Base-by-base conservation (phyloP, 1,139 yeast species). In the Pichia terricola region DNA sequence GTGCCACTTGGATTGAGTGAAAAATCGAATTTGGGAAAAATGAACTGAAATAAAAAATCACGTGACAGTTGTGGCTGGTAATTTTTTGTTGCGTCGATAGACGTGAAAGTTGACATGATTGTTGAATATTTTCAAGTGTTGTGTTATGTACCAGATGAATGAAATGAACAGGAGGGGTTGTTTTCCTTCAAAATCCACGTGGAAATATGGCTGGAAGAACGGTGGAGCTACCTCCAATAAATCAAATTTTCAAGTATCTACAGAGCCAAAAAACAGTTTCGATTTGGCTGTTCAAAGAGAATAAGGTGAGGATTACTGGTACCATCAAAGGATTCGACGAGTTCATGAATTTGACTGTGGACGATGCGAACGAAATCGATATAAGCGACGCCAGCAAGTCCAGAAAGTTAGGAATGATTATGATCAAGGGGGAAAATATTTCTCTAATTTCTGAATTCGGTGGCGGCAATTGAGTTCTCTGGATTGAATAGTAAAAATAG, bases 261-360 rank as follows among this genome's bases (percentile, higher is more conserved):
- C 96, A 89, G 60, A 85, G 82, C 56, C 94, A 86, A 53, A 69
- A 83, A 2, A 68, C 72, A 26, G 96, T 89, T 36, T 77, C 81
- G 26, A 77, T 89, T 38, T 89, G 96, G 96, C 70, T 89, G 28
- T 88, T 73, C 55, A 97, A 91, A 58, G 96, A 91, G 61, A 75
- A 81, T 0, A 79, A 78, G 33, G 72, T 75, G 53, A 71, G 94
- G 50, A 76, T 94, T 30, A 88, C 84, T 54, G 98, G 98, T 1
- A 77, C 74, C 52, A 81, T 91, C 40, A 70, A 77, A 55, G 99
- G 99, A 1, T 91, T 94, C 63, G 99, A 94, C 62, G 98, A 94
- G 66, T 91, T 88, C 58, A 91, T 94, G 98, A 94, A 94, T 58
- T 66, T 94, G 22, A 97, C 89, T n/a, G 67, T 94, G 11, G 95